These are phyloP conservation scores for Corinectria fuckeliana DNA, from an alignment of 2,329 filamentous ascomycete species.

Conservation along the genomic window DNA sequence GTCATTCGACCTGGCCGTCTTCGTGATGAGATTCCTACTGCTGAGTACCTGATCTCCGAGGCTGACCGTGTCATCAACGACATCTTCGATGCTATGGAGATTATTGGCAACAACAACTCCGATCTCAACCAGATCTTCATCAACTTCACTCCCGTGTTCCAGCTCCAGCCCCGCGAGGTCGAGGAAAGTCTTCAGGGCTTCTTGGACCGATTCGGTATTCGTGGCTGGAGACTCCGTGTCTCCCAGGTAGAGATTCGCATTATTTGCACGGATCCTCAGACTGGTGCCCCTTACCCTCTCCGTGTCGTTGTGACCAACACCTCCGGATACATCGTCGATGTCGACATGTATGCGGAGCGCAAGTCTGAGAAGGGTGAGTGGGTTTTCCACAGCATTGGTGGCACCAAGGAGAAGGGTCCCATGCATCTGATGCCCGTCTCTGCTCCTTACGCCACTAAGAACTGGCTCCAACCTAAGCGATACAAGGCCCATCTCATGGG, in stretches of 20 bases:
- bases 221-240: constrained; percentile 95
- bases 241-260: constrained; percentile 98
- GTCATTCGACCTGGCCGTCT: constrained; percentile 93
- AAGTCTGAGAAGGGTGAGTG: constrained; percentile 98
- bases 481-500: constrained; percentile 99
- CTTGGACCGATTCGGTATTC: constrained; percentile 93
- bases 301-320: constrained; percentile 98
- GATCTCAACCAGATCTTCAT: constrained; percentile 99
- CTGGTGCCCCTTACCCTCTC: constrained; percentile 85
- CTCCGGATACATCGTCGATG: constrained; percentile 95
- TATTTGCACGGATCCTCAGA: constrained; percentile 89
- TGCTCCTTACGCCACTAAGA: constrained; percentile 96
- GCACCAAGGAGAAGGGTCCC: constrained; percentile 91
- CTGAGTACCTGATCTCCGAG: constrained; percentile 97
- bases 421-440: constrained; percentile 93
- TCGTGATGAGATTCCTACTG: constrained; percentile 96
- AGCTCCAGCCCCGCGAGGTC: constrained; percentile 85
- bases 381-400: constrained; percentile 98
- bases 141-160: constrained; percentile 98
- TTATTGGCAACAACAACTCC: constrained; percentile 98
- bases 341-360: constrained; percentile 96
- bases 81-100: constrained; percentile 96
- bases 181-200: constrained; percentile 94
- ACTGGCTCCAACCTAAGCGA: constrained; percentile 96
- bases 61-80: constrained; percentile 96